Evolutionary conservation across 495 filamentous ascomycete genomes (phyloP).

Genomic region (Emericellopsis terricola): DNA sequence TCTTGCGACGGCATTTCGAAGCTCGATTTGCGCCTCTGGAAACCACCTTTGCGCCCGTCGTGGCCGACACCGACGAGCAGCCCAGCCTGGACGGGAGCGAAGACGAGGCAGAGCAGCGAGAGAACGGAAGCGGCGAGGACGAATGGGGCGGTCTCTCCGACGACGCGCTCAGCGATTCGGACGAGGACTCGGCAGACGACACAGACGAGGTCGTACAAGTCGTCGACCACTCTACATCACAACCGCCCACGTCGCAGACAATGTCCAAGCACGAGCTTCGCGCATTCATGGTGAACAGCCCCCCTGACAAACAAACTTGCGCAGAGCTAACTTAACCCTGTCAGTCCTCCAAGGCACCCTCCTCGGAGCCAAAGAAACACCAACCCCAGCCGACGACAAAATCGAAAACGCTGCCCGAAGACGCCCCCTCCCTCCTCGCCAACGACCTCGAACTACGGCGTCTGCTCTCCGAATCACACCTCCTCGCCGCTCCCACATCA

Average conservation of each 20-base stretch:
- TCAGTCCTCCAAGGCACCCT: constrained; percentile 25
- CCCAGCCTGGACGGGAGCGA: constrained; percentile 6
- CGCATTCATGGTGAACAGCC: constrained; percentile 49
- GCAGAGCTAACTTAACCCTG: constrained; percentile 29
- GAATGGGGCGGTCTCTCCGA: constrained; percentile 51
- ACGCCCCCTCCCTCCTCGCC: constrained; percentile 43
- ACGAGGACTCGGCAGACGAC: constrained; percentile 4
- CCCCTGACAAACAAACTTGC: too few species aligned
- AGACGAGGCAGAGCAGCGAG: constrained; percentile 12
- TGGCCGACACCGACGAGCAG: constrained; percentile 14
- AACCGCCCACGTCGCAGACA: constrained; percentile 15
- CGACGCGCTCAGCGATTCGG: neutral
- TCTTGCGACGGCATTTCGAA: constrained; percentile 74
- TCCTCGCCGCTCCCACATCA: constrained; percentile 28
- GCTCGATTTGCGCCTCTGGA: constrained; percentile 59
- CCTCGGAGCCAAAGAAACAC: too few species aligned
- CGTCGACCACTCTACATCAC: constrained; percentile 38
- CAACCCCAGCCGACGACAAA: constrained; percentile 15
- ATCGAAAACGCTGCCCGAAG: constrained; percentile 21
- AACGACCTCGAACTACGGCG: constrained; percentile 86
- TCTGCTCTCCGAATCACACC: constrained; percentile 79
- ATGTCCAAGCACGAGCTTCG: constrained; percentile 54
- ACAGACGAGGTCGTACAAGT: constrained; percentile 32
- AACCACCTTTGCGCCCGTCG: constrained; percentile 11
- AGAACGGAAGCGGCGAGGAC: constrained; percentile 18